Conservation (phyloP, 2,329 filamentous ascomycete species). For the Paecilomyces sp. region DNA sequence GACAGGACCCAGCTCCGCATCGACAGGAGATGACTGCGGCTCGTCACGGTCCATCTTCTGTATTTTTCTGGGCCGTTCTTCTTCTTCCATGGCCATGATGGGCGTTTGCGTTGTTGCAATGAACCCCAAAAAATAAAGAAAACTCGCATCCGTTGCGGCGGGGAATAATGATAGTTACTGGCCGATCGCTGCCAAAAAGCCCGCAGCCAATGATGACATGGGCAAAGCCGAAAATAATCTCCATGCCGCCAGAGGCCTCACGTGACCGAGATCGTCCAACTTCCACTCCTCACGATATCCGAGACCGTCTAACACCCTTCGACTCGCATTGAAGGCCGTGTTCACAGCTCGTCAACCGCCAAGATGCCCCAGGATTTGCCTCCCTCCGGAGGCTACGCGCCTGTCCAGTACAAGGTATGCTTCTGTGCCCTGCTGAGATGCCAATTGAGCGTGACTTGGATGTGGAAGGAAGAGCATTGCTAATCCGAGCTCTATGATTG, state of each 20-base stretch:
- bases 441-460: neutral
- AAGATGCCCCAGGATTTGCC: constrained; percentile 97
- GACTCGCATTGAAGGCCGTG: constrained; percentile 11
- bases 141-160: neutral
- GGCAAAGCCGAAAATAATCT: neutral
- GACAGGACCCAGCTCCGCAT: constrained; percentile 17
- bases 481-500: constrained; percentile 3
- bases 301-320: constrained; percentile 8
- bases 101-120: neutral
- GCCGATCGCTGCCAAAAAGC: too few species aligned
- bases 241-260: neutral
- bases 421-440: constrained; percentile 1
- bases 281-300: constrained; percentile 3
- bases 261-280: neutral
- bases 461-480: neutral
- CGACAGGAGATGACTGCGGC: constrained; percentile 1
- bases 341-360: constrained; percentile 16
- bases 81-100: constrained; percentile 43
- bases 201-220: constrained; percentile 1
- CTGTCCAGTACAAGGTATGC: constrained; percentile 92
- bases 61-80: constrained; percentile 50
- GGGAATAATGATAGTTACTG: neutral
- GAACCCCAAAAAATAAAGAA: neutral
- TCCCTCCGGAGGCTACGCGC: constrained; percentile 85
- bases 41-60: constrained; percentile 43